phyloP scores from a whole-genome alignment of 441 rosid species.

The Hura crepitans region DNA sequence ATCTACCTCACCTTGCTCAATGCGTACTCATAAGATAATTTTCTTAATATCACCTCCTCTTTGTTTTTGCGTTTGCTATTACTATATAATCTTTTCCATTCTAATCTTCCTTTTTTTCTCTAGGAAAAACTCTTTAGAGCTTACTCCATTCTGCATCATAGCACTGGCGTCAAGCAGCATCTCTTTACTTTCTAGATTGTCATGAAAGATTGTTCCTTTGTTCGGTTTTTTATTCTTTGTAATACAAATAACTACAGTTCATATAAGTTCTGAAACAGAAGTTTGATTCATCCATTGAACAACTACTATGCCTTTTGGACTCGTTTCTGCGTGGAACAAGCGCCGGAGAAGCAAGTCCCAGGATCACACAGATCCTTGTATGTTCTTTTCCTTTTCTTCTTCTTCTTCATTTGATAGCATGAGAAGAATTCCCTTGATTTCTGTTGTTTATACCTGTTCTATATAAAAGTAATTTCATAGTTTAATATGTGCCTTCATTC shows the following conservation, averaged over 20 bases:
- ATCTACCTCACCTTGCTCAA: conserved; percentile 40
- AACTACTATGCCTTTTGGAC: conserved; percentile 62
- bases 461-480: background rate
- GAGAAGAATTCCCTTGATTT: background rate
- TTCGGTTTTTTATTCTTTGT: conserved; percentile 10
- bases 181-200: conserved; percentile 12
- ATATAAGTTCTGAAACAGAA: conserved; percentile 20
- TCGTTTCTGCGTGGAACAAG: conserved; percentile 89
- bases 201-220: conserved; percentile 18
- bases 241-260: conserved; percentile 1
- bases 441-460: background rate
- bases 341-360: conserved; percentile 78
- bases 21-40: conserved; percentile 34
- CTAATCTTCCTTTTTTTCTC: conserved; percentile 26
- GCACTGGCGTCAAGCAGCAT: conserved; percentile 11
- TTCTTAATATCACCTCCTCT: conserved; percentile 23
- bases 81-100: conserved; percentile 18
- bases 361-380: conserved; percentile 73
- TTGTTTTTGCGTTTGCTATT: background rate
- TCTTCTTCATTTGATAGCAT: conserved; percentile 29
- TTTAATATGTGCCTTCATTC: conserved; percentile 11
- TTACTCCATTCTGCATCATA: background rate
- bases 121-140: background rate
- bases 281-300: conserved; percentile 2
- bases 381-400: conserved; percentile 25